Conservation (phyloP, 179 eudicot species). For the Heliamphora pulchella region DNA sequence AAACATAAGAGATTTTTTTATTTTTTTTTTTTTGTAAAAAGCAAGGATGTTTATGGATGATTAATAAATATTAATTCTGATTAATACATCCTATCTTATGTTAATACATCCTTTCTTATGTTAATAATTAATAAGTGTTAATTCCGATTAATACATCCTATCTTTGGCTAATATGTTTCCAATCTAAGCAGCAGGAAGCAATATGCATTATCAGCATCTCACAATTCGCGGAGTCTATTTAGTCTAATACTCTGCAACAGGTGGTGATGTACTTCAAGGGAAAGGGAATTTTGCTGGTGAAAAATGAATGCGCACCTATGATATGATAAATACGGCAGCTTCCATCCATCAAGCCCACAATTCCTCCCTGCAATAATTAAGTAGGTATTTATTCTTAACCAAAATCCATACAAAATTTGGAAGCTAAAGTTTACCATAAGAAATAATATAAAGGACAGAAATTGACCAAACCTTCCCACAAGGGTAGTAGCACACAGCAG, state of each 20-base stretch:
- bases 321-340: conserved; percentile 64
- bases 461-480: conserved; percentile 61
- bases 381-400: not conserved
- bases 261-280: not conserved
- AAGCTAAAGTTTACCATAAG: not conserved
- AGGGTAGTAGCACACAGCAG: conserved; percentile 77
- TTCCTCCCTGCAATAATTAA: conserved; percentile 52
- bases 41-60: too few species aligned
- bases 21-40: too few species aligned
- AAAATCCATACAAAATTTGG: not conserved
- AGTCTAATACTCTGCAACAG: not conserved
- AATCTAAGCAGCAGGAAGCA: not conserved
- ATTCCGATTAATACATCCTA: too few species aligned
- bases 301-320: conserved; percentile 32
- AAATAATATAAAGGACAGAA: not conserved
- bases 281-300: not conserved
- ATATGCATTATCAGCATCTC: not conserved
- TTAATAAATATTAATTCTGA: too few species aligned
- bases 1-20: too few species aligned
- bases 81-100: too few species aligned
- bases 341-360: conserved; percentile 71
- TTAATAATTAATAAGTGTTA: too few species aligned
- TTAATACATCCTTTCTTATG: too few species aligned
- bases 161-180: not conserved
- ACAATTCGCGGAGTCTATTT: not conserved